Conservation (phyloP, 371 early-diverging fungal genomes). For the Batkoa obscura region DNA sequence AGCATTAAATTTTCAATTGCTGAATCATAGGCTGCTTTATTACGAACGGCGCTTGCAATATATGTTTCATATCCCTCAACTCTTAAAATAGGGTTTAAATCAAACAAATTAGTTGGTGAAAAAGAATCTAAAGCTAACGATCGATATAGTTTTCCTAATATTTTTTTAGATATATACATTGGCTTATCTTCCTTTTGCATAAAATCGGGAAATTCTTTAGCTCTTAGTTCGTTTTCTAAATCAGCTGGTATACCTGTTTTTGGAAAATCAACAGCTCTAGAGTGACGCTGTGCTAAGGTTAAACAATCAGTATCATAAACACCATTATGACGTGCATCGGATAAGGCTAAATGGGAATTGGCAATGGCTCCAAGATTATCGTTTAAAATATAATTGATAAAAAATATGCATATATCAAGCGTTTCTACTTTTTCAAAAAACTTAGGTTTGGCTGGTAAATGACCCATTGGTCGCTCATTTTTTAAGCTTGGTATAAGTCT, state of each 20-base stretch:
- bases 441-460: constrained; percentile 18
- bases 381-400: constrained; percentile 47
- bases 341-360: constrained; percentile 46
- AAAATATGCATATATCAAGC: too few relatives aligned
- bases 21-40: constrained; percentile 23
- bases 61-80: constrained; percentile 31
- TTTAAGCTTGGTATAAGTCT: constrained; percentile 5
- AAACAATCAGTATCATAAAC: constrained; percentile 30
- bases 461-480: constrained; percentile 37
- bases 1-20: constrained; percentile 35
- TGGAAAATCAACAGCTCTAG: constrained; percentile 47
- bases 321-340: constrained; percentile 29
- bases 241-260: constrained; percentile 42
- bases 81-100: constrained; percentile 22
- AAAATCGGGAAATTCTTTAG: constrained; percentile 49
- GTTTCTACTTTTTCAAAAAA: constrained; percentile 24
- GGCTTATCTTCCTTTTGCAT: constrained; percentile 45
- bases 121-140: neutral
- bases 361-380: constrained; percentile 62
- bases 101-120: constrained; percentile 10
- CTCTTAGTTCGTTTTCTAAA: constrained; percentile 18
- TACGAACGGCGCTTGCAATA: constrained; percentile 24
- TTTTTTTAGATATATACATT: constrained; percentile 33
- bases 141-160: constrained; percentile 44
- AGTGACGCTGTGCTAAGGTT: constrained; percentile 42